These are phyloP conservation scores for Danielia reshetovae DNA, from an alignment of 805 yeast genomes.

Conservation along the genomic window DNA sequence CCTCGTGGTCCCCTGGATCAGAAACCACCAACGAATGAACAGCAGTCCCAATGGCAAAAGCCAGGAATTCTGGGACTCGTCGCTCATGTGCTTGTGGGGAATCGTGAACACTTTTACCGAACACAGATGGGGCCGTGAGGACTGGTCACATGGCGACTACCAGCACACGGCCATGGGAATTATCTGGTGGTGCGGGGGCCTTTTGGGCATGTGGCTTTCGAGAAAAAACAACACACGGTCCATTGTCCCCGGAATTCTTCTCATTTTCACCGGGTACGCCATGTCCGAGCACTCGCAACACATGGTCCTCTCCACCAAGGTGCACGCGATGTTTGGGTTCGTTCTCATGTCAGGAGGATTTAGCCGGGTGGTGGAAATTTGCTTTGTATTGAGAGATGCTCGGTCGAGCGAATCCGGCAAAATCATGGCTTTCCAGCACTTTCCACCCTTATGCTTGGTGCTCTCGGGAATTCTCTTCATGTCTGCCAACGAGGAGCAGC, in stretches of 20 bases:
- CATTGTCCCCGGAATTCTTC: constrained; percentile 71
- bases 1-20: constrained; percentile 71
- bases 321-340: constrained; percentile 83
- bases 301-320: constrained; percentile 73
- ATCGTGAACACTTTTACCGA: constrained; percentile 93
- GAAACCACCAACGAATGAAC: constrained; percentile 36
- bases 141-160: constrained; percentile 89
- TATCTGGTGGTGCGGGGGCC: constrained; percentile 94
- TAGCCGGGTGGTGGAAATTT: constrained; percentile 72
- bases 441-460: constrained; percentile 79
- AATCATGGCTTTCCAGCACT: constrained; percentile 71
- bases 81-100: constrained; percentile 85
- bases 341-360: constrained; percentile 77
- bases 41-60: constrained; percentile 32
- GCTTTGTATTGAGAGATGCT: constrained; percentile 67
- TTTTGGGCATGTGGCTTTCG: constrained; percentile 75
- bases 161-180: constrained; percentile 97
- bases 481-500: constrained; percentile 91
- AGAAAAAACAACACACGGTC: constrained; percentile 44
- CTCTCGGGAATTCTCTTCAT: constrained; percentile 80
- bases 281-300: constrained; percentile 89
- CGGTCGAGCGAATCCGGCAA: constrained; percentile 36
- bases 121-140: constrained; percentile 88
- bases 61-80: constrained; percentile 83
- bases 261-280: constrained; percentile 89